Evolutionary conservation across 345 rosid species (phyloP), one percentile per base, ranked within the genome.

Genomic region (Gossypium ekmanianum): DNA sequence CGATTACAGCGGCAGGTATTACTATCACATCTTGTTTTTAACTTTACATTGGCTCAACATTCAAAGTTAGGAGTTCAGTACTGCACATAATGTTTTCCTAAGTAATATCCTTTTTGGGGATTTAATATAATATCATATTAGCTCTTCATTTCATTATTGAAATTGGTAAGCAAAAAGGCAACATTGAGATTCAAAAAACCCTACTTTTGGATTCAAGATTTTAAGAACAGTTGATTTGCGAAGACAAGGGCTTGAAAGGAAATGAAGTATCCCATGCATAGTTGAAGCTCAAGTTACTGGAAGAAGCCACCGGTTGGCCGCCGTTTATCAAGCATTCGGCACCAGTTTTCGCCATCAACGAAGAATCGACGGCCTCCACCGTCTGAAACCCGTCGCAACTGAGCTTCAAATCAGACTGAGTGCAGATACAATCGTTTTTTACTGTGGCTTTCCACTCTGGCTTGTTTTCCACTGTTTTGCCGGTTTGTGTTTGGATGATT

Each of bases 231-330:
- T 41, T 41, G 16, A 2, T 0, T 4, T 64, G 50, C 8, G 51
- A 41, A 10, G 43, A 50, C 50, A 50, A 20, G 58, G 44, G 22
- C 3, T 1, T 8, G 58, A 68, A 68, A n/a, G 58, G 3, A 50
- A 68, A 68, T 2, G 44, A 26, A 50, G 43, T 26, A 26, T 68
- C 44, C 72, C 72, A 68, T 24, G 72, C 72, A 50, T 68, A 50
- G 6, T 24, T 26, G 43, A 68, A 68, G 16, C 2, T 50, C 24
- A 26, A 3, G 13, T 50, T 4, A 16, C 9, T 16, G 0, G 10
- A 14, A 0, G 72, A 41, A 50, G 13, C 8, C 41, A 68, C 7
- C 8, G 72, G 72, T 20, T 26, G 22, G 22, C 72, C 72, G 17
- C 16, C 2, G 24, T 50, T 68, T 29, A 68, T 26, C 14, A 68